Percentiles rank a stretch among this genome's conserved stretches.
Conservation (phyloP, 164 flowering plant species). For the Annona squamosa region DNA sequence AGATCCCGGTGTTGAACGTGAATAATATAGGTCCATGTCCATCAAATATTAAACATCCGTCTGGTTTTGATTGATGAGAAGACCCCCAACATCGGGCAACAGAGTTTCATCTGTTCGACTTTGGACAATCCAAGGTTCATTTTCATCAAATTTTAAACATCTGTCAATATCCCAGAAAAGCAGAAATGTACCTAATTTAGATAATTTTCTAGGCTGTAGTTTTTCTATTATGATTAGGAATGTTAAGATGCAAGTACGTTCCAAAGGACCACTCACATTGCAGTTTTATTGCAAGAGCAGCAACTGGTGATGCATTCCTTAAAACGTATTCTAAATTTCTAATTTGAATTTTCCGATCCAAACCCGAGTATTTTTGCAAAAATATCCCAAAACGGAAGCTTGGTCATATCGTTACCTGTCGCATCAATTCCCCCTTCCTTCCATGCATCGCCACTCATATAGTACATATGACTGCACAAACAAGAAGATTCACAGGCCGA, state of each 20-base stretch:
- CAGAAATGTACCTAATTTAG: not conserved
- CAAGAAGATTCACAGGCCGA: not conserved
- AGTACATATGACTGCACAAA: conserved; percentile 81
- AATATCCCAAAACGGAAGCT: not conserved
- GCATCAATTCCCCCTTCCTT: conserved; percentile 99
- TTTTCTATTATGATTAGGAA: not conserved
- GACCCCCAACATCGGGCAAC: not conserved
- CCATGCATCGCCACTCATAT: conserved; percentile 99
- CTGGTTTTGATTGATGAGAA: not conserved
- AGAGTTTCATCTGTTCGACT: not conserved
- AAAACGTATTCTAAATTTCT: no score
- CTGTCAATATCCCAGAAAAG: not conserved
- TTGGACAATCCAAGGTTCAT: not conserved
- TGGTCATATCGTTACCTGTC: conserved; percentile 51
- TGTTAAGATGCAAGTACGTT: not conserved
- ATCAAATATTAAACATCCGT: no score
- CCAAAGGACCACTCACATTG: not conserved
- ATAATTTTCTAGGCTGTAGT: not conserved
- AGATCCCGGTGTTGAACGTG: no score
- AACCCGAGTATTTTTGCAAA: not conserved
- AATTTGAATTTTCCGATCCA: not conserved
- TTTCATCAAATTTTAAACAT: not conserved
- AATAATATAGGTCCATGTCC: no score
- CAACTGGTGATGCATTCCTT: not conserved
- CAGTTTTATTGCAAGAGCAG: not conserved